These are phyloP conservation scores for Cutaneotrichosporon cutaneum DNA, from an alignment of 1,284 basidiomycete genomes.

Conservation along the genomic window DNA sequence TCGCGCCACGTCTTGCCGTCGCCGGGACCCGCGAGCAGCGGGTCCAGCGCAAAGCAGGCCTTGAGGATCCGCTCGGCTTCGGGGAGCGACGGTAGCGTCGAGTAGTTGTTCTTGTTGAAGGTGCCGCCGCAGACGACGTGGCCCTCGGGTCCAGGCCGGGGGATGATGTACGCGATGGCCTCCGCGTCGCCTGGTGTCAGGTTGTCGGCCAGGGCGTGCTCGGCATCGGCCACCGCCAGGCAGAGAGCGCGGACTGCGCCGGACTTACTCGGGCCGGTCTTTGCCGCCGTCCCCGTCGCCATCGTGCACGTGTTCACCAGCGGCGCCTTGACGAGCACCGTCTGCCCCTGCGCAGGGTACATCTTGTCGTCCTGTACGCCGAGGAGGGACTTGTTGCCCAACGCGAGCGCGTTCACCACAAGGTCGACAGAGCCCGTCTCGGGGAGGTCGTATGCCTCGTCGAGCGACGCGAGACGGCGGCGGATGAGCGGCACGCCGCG, in stretches of 20 bases:
- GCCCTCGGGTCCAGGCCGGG: conserved; percentile 52
- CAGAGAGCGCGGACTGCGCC: conserved; percentile 6
- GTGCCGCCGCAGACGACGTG: conserved; percentile 50
- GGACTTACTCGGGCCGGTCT: conserved; percentile 1
- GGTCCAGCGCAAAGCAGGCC: conserved; percentile 48
- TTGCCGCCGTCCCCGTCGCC: conserved; percentile 15
- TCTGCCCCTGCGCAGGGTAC: conserved; percentile 50
- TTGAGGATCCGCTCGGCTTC: conserved; percentile 50
- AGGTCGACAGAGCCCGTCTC: conserved; percentile 38
- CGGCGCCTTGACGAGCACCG: conserved; percentile 46
- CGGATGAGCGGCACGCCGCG: conserved; percentile 46
- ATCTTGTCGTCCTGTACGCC: conserved; percentile 49
- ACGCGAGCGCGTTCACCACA: conserved; percentile 56
- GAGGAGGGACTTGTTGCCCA: conserved; percentile 45
- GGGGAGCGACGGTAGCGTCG: conserved; percentile 36
- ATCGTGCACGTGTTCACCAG: conserved; percentile 34
- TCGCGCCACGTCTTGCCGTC: conserved; percentile 44
- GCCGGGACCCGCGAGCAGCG: conserved; percentile 43
- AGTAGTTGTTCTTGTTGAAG: conserved; percentile 41
- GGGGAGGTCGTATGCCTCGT: conserved; percentile 48
- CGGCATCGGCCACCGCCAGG: conserved; percentile 3
- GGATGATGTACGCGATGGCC: conserved; percentile 52
- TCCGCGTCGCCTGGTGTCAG: conserved; percentile 1
- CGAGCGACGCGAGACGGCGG: conserved; percentile 41
- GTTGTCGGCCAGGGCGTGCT: background rate